Percentiles rank a stretch among this genome's conserved stretches.
Evolutionary conservation across 768 basidiomycete genomes (phyloP).

Genomic region (Tricholoma saponaceum): DNA sequence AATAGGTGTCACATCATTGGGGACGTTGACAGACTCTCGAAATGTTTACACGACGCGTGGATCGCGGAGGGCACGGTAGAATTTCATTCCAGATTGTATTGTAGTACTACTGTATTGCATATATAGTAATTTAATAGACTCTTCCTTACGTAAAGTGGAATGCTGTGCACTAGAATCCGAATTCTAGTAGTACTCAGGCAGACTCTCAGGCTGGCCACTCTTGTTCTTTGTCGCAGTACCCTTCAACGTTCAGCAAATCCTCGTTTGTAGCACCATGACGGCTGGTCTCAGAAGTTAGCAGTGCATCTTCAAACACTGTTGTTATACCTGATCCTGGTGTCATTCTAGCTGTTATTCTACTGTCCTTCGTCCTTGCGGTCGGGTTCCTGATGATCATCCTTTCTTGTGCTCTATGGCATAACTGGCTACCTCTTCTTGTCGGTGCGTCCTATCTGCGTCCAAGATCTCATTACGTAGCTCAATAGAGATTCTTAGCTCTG

Average conservation of each 20-base stretch:
- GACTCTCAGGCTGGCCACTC: no score
- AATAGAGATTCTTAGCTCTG: slow-evolving; percentile 51
- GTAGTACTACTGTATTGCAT: background rate
- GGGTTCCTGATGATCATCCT: slow-evolving; percentile 99
- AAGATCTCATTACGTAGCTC: background rate
- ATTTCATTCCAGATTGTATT: background rate
- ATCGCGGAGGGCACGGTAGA: slow-evolving; percentile 27
- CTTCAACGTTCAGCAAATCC: background rate
- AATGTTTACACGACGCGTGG: slow-evolving; percentile 36
- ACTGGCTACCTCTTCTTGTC: slow-evolving; percentile 96
- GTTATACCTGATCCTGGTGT: background rate
- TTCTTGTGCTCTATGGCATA: slow-evolving; percentile 91
- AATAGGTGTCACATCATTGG: slow-evolving; percentile 17
- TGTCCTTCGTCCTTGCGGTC: slow-evolving; percentile 95
- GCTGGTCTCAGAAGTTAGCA: slow-evolving; percentile 68
- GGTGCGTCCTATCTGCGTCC: slow-evolving; percentile 50
- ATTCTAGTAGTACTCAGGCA: no score
- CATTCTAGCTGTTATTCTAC: slow-evolving; percentile 81
- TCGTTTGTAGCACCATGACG: slow-evolving; percentile 46
- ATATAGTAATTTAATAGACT: background rate
- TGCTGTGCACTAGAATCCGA: background rate
- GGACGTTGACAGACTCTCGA: slow-evolving; percentile 39
- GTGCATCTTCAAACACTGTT: background rate
- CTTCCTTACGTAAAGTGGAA: background rate
- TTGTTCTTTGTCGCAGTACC: background rate